A percentile compares a stretch with the other conserved stretches of the same genome.
Evolutionary conservation across 306 rosid species (phyloP).

Genomic region (Quercus alba): DNA sequence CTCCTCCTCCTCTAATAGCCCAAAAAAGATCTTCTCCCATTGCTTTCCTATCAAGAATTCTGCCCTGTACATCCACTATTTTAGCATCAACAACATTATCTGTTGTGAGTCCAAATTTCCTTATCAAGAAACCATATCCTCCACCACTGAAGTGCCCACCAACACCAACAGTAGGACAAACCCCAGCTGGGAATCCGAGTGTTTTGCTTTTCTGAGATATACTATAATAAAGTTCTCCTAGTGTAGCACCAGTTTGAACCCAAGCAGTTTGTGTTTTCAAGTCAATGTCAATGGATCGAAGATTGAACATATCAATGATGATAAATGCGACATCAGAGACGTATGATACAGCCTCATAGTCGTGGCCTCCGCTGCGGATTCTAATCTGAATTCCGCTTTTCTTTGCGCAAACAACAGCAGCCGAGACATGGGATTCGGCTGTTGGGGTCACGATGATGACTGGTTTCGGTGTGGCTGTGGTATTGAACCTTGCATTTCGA

Average conservation of each 20-base stretch:
- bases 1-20: slow-evolving; percentile 66
- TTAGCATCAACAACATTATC: slow-evolving; percentile 46
- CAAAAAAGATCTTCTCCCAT: slow-evolving; percentile 23
- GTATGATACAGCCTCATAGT: too few relatives aligned
- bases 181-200: slow-evolving; percentile 19
- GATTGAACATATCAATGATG: too few relatives aligned
- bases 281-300: slow-evolving; percentile 25
- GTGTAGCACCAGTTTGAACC: slow-evolving; percentile 50
- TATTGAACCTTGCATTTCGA: slow-evolving; percentile 41
- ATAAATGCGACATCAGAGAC: too few relatives aligned
- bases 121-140: slow-evolving; percentile 27
- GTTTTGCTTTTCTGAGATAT: slow-evolving; percentile 22
- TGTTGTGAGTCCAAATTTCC: slow-evolving; percentile 44
- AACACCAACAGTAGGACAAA: slow-evolving; percentile 25
- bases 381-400: too few relatives aligned
- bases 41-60: slow-evolving; percentile 28
- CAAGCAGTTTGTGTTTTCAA: slow-evolving; percentile 35
- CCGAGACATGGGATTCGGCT: slow-evolving; percentile 20
- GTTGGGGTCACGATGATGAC: slow-evolving; percentile 40
- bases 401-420: too few relatives aligned
- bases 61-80: slow-evolving; percentile 44
- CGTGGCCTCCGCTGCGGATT: too few relatives aligned
- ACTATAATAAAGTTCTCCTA: slow-evolving; percentile 49
- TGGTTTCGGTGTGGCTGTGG: slow-evolving; percentile 35
- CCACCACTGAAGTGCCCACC: slow-evolving; percentile 34